Evolutionary conservation across 208 protist genomes (phyloP), one percentile per base, ranked within the genome.

Genomic region (Trypanosomatidae sp.): DNA sequence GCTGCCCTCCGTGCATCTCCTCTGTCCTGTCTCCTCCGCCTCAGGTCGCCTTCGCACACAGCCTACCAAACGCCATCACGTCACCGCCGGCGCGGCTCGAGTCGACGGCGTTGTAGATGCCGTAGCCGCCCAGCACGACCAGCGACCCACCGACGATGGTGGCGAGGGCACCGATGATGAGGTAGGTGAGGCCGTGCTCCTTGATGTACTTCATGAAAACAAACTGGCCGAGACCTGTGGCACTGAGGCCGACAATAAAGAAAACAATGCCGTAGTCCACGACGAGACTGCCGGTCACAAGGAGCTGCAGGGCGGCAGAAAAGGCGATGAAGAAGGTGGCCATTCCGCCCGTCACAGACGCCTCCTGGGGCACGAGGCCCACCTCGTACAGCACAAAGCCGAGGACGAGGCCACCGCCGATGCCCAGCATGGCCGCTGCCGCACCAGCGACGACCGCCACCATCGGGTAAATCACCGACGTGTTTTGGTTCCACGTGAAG

Each of bases 351-450:
- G 92, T 96, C 62, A 83, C 88, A 36, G 92, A 94, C 3, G 87
- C 84, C 66, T 93, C 89, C 66, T 93, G 86, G 3, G 92, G 92
- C 17, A 78, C 81, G 49, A 96, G 69, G 22, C 80, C 83, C 17
- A 90, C 84, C 66, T 96, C 90, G 78, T 94, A 92, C 46, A 96
- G 71, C 30, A 96, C 82, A 67, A 96, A 94, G 43, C 92, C 85
- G 1, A 96, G 70, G 17, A 96, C 87, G 25, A 96, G 79, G 13
- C 92, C 92, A 33, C 92, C 92, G 41, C 92, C 92, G 69, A 96
- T 94, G 55, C 92, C 92, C 49, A 96, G 81, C 83, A 96, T 90
- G 7, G 88, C 78, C 3, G 90, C 90, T 33, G 88, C 88, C 12
- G 79, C 88, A 52, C 92, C 92, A 0, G 92, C 92, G 22, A 94